Conservation (phyloP, 2,329 filamentous ascomycete species). For the Grosmannia huntii region DNA sequence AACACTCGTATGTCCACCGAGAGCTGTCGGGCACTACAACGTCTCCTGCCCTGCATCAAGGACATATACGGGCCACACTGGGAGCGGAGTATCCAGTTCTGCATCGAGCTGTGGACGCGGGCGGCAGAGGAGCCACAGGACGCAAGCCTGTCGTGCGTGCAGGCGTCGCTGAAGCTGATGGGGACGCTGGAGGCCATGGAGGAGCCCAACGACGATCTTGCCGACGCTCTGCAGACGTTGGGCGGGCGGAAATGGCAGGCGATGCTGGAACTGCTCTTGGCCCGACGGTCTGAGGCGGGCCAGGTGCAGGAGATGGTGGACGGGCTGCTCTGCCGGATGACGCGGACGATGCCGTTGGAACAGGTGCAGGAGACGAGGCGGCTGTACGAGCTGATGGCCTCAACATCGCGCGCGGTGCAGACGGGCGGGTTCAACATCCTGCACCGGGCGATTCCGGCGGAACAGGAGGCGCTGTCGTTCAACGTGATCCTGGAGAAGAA, state of each 20-base stretch:
- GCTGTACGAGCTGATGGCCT: conserved; percentile 64
- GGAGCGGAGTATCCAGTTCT: conserved; percentile 50
- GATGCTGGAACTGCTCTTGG: conserved; percentile 46
- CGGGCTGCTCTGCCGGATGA: conserved; percentile 55
- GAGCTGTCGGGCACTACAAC: conserved; percentile 42
- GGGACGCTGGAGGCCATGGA: conserved; percentile 48
- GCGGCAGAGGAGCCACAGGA: conserved; percentile 29
- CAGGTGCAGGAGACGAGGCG: conserved; percentile 51
- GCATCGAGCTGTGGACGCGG: conserved; percentile 43
- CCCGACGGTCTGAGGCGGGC: conserved; percentile 18
- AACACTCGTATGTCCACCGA: conserved; percentile 32
- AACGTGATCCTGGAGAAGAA: conserved; percentile 58
- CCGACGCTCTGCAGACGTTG: conserved; percentile 56
- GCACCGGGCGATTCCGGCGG: conserved; percentile 62
- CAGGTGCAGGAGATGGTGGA: conserved; percentile 67
- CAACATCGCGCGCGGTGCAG: conserved; percentile 63
- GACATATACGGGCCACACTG: conserved; percentile 85
- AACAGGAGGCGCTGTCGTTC: conserved; percentile 72
- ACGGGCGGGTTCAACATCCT: conserved; percentile 69
- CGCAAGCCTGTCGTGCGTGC: conserved; percentile 46
- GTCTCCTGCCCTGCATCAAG: conserved; percentile 58
- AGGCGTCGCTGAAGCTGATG: conserved; percentile 62
- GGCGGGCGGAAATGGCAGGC: conserved; percentile 41
- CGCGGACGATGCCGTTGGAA: conserved; percentile 49
- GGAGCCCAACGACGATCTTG: conserved; percentile 75